Percentiles rank a stretch among this genome's conserved stretches.
Evolutionary conservation across 345 rosid species (phyloP).

Genomic region (Cochlearia excelsa): DNA sequence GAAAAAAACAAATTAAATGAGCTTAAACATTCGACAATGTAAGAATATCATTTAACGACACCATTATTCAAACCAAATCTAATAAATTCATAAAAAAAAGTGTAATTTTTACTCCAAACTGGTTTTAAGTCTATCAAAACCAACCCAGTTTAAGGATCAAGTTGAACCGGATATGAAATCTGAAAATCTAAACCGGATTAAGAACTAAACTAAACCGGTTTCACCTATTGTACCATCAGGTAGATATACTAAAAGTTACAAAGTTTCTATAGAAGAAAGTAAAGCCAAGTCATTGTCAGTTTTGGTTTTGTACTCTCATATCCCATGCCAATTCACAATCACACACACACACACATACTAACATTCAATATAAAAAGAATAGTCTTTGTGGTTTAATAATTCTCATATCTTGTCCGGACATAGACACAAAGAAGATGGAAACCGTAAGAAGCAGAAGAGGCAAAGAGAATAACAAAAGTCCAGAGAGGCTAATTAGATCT

Average conservation of each 20-base stretch:
- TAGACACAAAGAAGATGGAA: slow-evolving; percentile 30
- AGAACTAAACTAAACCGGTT: too few relatives aligned
- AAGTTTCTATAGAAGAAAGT: slow-evolving; percentile 2
- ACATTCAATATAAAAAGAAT: slow-evolving; percentile 11
- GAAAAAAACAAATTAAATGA: slow-evolving; percentile 19
- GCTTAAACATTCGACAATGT: slow-evolving; percentile 18
- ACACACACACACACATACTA: not conserved
- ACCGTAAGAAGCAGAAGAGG: slow-evolving; percentile 29
- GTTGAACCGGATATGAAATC: too few relatives aligned
- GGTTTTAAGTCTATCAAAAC: too few relatives aligned
- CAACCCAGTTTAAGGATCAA: too few relatives aligned
- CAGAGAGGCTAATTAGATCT: slow-evolving; percentile 32
- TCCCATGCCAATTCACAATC: slow-evolving; percentile 24
- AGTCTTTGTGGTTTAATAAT: slow-evolving; percentile 10
- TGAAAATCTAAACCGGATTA: too few relatives aligned
- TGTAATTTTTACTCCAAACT: too few relatives aligned
- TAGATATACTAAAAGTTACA: too few relatives aligned
- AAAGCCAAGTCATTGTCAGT: slow-evolving; percentile 35
- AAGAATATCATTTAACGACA: slow-evolving; percentile 21
- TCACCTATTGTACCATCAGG: too few relatives aligned
- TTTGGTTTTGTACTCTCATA: slow-evolving; percentile 31
- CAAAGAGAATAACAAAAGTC: slow-evolving; percentile 33
- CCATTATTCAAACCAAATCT: slow-evolving; percentile 12
- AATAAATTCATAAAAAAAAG: too few relatives aligned
- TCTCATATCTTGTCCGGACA: slow-evolving; percentile 31